phyloP scores from a whole-genome alignment of 1,284 basidiomycete species.

The Waitea zeae region DNA sequence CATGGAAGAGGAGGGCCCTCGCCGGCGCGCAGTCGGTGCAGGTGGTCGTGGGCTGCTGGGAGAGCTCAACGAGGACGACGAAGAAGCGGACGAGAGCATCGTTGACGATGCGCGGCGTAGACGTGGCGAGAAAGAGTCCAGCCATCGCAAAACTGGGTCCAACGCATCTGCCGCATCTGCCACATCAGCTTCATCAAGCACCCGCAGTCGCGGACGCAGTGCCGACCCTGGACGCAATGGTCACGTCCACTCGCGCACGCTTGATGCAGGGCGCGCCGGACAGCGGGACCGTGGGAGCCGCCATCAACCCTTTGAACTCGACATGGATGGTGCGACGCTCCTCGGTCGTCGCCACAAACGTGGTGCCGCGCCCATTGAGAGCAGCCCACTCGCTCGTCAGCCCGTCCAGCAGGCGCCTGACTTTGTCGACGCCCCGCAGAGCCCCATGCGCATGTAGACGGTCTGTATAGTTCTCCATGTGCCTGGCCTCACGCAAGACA shows the following conservation, averaged over 20 bases:
- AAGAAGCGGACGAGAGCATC: slow-evolving; percentile 36
- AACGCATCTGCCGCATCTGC: slow-evolving; percentile 5
- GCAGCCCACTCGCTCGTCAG: slow-evolving; percentile 15
- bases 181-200: not conserved
- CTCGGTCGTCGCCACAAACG: slow-evolving; percentile 53
- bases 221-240: slow-evolving; percentile 6
- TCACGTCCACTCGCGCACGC: slow-evolving; percentile 14
- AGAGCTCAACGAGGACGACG: slow-evolving; percentile 89
- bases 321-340: slow-evolving; percentile 71
- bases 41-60: slow-evolving; percentile 70
- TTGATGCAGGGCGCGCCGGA: slow-evolving; percentile 61
- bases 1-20: slow-evolving; percentile 95
- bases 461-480: not conserved
- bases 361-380: slow-evolving; percentile 13
- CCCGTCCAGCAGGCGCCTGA: not conserved
- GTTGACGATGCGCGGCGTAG: slow-evolving; percentile 29
- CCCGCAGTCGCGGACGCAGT: not conserved
- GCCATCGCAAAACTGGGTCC: slow-evolving; percentile 7
- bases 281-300: slow-evolving; percentile 41
- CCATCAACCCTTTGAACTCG: slow-evolving; percentile 55
- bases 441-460: not conserved
- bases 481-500: not conserved
- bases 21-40: slow-evolving; percentile 66
- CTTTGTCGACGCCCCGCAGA: slow-evolving; percentile 3
- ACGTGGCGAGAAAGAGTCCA: slow-evolving; percentile 12